Conservation (phyloP, 768 basidiomycete species). For the Mycena albidolilacea region DNA sequence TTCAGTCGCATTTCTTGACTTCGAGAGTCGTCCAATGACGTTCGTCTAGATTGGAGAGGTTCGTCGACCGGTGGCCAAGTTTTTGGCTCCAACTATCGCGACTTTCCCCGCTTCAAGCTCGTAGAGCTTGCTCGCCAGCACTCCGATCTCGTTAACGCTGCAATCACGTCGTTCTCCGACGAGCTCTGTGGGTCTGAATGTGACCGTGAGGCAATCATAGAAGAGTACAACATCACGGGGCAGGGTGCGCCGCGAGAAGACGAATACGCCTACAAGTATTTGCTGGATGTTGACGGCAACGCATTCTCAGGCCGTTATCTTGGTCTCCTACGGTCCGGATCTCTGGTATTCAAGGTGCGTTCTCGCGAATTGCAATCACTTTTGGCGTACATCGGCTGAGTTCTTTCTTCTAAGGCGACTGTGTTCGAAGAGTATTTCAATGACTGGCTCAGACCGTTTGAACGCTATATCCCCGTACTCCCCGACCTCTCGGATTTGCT, state of each 20-base stretch:
- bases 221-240: slow-evolving; percentile 24
- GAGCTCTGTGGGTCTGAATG: slow-evolving; percentile 29
- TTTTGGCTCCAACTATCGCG: slow-evolving; percentile 18
- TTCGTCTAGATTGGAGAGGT: slow-evolving; percentile 25
- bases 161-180: slow-evolving; percentile 18
- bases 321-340: slow-evolving; percentile 27
- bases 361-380: not conserved
- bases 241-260: slow-evolving; percentile 7
- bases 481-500: slow-evolving; percentile 21
- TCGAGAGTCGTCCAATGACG: not conserved
- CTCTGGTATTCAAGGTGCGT: slow-evolving; percentile 29
- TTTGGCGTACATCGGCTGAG: not conserved
- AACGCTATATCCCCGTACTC: slow-evolving; percentile 19
- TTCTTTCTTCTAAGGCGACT: slow-evolving; percentile 7
- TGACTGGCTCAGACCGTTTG: slow-evolving; percentile 21
- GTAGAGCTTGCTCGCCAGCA: not conserved
- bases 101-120: slow-evolving; percentile 26
- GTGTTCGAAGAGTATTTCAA: slow-evolving; percentile 25
- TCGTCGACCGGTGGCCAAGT: slow-evolving; percentile 18
- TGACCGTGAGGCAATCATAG: not conserved
- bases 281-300: slow-evolving; percentile 24
- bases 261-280: slow-evolving; percentile 28
- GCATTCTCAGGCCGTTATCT: slow-evolving; percentile 19
- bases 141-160: slow-evolving; percentile 1
- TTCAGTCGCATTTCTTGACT: not conserved